Evolutionary conservation across 1,284 basidiomycete genomes (phyloP).

Genomic region (Pseudozyma pruni): DNA sequence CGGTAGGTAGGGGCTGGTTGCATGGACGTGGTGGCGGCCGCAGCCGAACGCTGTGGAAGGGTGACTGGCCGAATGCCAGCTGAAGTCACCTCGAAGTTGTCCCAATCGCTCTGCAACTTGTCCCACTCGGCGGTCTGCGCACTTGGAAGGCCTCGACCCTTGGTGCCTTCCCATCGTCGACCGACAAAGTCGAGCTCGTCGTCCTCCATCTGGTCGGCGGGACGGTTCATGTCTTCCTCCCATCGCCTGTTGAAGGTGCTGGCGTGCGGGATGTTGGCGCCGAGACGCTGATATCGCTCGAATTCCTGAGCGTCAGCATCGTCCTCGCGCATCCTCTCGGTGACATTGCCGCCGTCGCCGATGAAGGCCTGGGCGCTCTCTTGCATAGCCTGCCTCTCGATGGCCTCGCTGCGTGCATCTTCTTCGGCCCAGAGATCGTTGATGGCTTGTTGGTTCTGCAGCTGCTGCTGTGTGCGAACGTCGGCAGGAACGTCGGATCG

Average conservation of each 20-base stretch:
- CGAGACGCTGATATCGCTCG: conserved; percentile 53
- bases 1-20: conserved; percentile 54
- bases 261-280: conserved; percentile 49
- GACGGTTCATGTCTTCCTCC: conserved; percentile 52
- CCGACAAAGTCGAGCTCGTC: conserved; percentile 68
- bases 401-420: conserved; percentile 49
- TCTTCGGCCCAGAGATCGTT: conserved; percentile 66
- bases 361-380: conserved; percentile 45
- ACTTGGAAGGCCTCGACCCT: conserved; percentile 50
- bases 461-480: conserved; percentile 23
- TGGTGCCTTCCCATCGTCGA: conserved; percentile 53
- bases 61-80: conserved; percentile 49
- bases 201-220: conserved; percentile 45
- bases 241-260: conserved; percentile 38
- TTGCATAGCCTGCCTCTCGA: conserved; percentile 33
- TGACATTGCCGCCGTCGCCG: conserved; percentile 62
- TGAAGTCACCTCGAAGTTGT: conserved; percentile 68
- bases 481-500: conserved; percentile 14
- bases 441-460: conserved; percentile 39
- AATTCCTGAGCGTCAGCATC: conserved; percentile 60
- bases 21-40: conserved; percentile 13
- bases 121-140: conserved; percentile 73
- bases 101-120: conserved; percentile 83
- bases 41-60: conserved; percentile 15
- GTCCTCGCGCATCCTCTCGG: conserved; percentile 60